Evolutionary conservation across 1,284 basidiomycete genomes (phyloP).

Genomic region (Trametes versicolor): DNA sequence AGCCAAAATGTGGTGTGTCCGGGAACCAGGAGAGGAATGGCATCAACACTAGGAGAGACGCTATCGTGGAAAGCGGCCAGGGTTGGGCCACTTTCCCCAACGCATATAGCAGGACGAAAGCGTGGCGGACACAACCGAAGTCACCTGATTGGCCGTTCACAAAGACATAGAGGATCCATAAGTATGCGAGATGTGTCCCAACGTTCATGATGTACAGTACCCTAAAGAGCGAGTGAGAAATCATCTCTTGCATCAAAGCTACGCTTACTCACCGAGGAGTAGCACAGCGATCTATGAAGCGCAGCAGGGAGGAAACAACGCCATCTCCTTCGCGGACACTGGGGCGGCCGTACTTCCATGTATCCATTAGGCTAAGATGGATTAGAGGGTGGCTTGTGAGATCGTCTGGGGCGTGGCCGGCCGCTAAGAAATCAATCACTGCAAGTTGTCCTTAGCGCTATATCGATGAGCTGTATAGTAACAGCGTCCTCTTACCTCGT

Average conservation of each 20-base stretch:
- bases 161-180: slow-evolving; percentile 55
- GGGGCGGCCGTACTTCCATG: slow-evolving; percentile 54
- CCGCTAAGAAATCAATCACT: slow-evolving; percentile 58
- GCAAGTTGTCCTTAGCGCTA: background rate
- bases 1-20: slow-evolving; percentile 48
- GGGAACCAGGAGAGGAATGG: slow-evolving; percentile 47
- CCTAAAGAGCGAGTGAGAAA: slow-evolving; percentile 42
- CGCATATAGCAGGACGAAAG: slow-evolving; percentile 28
- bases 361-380: slow-evolving; percentile 49
- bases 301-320: slow-evolving; percentile 32
- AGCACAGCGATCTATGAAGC: slow-evolving; percentile 49
- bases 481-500: slow-evolving; percentile 27
- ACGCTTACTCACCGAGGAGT: slow-evolving; percentile 53
- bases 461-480: background rate
- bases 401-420: slow-evolving; percentile 42
- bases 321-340: slow-evolving; percentile 9
- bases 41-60: slow-evolving; percentile 46
- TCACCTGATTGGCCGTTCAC: slow-evolving; percentile 40
- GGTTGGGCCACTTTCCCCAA: slow-evolving; percentile 43
- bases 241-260: background rate
- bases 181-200: slow-evolving; percentile 49
- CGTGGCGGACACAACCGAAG: background rate
- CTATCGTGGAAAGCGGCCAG: slow-evolving; percentile 37
- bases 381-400: slow-evolving; percentile 55
- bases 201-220: slow-evolving; percentile 58